These are phyloP conservation scores for Dryas integrifolia DNA, from an alignment of 331 rosid genomes.

Conservation along the genomic window DNA sequence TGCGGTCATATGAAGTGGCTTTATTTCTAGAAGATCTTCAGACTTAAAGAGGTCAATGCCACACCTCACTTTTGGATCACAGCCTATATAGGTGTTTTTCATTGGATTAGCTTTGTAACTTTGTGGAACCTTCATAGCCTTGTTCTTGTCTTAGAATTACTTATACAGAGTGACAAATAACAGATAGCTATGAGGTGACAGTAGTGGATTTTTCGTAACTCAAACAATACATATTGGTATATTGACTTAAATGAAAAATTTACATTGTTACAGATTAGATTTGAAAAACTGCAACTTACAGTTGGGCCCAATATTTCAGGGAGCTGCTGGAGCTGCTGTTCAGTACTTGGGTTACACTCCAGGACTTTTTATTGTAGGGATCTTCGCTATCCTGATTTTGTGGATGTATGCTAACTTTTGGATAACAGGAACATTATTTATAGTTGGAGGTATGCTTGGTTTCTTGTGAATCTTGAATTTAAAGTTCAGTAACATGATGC, in stretches of 20 bases:
- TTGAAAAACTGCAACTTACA: slow-evolving; percentile 29
- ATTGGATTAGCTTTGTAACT: not conserved
- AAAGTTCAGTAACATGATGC: slow-evolving; percentile 5
- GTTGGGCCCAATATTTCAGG: slow-evolving; percentile 56
- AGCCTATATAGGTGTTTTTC: not conserved
- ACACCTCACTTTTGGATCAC: not conserved
- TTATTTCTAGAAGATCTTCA: not conserved
- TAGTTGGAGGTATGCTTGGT: slow-evolving; percentile 81
- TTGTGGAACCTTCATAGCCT: not conserved
- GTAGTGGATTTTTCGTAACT: slow-evolving; percentile 1
- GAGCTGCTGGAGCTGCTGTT: slow-evolving; percentile 79
- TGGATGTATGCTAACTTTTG: slow-evolving; percentile 99
- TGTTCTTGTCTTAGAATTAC: not conserved
- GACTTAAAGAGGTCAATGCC: not conserved
- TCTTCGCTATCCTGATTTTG: slow-evolving; percentile 78
- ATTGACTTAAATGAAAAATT: not conserved
- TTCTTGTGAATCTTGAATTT: slow-evolving; percentile 16
- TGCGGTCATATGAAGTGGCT: not conserved
- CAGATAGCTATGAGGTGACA: slow-evolving; percentile 10
- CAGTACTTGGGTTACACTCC: slow-evolving; percentile 94
- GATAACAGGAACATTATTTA: slow-evolving; percentile 84
- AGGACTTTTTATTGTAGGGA: slow-evolving; percentile 88
- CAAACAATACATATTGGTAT: not conserved
- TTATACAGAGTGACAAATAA: not conserved
- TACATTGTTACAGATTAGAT: not conserved